These are phyloP conservation scores for Ascoidea tarda DNA, from an alignment of 805 yeast genomes.

Conservation along the genomic window DNA sequence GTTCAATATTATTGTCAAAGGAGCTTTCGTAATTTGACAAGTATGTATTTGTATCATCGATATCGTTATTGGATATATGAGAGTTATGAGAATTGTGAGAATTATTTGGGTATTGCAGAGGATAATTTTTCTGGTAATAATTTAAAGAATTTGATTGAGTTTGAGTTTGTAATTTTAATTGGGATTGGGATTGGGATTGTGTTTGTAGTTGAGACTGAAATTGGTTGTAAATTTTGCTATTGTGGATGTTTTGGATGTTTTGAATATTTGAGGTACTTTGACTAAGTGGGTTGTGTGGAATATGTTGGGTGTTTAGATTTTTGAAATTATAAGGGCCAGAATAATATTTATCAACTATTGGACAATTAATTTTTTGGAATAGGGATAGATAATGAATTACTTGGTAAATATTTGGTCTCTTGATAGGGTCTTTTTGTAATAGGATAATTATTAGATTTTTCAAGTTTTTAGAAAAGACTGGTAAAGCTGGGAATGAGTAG, in stretches of 20 bases:
- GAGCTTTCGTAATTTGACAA: too few relatives aligned
- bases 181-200: background rate
- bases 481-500: conserved; percentile 59
- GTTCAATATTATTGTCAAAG: background rate
- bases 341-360: conserved; percentile 24
- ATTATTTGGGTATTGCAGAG: too few relatives aligned
- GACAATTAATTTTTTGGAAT: conserved; percentile 42
- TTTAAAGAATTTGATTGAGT: background rate
- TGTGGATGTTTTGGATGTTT: conserved; percentile 1
- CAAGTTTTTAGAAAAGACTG: conserved; percentile 58
- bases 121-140: too few relatives aligned
- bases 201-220: background rate
- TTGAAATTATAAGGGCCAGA: background rate
- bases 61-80: too few relatives aligned
- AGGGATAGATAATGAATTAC: conserved; percentile 52
- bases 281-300: conserved; percentile 4
- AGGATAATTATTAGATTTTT: conserved; percentile 64
- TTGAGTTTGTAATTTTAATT: background rate
- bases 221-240: background rate
- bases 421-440: conserved; percentile 70
- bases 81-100: background rate
- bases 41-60: too few relatives aligned
- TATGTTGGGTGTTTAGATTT: conserved; percentile 7
- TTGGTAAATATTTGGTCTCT: conserved; percentile 81
- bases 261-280: background rate